Base-by-base conservation (phyloP, 441 rosid genomes). In the Pelargonium fulgidum region DNA sequence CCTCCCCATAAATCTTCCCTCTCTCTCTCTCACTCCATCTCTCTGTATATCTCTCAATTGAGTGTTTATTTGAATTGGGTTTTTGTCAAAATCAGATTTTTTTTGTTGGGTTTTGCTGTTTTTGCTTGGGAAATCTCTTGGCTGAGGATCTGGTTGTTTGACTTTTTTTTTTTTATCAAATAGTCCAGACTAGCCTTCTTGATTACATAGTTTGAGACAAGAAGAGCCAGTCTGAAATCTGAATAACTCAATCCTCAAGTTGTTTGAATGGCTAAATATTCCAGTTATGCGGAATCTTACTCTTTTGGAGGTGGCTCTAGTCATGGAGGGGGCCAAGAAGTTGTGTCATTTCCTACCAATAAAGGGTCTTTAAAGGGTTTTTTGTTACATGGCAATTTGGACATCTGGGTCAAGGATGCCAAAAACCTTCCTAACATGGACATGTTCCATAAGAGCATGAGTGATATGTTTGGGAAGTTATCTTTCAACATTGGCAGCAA, bases 401-500 rank as follows among this genome's bases (percentile, higher is more conserved):
- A 93, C 77, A 88, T 91, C 45, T 84, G 83, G 85, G 91, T 94
- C 24, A 72, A 62, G 70, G 85, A 86, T n/a, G 98, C 99, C 0
- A 80, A 63, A 56, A 83, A 86, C 74, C 98, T 94, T 69, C 99
- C 99, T 13, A 94, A 94, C 83, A 92, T 92, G 99, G 99, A 92
- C 76, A 82, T 86, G 88, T 88, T 92, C 76, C 96, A 86, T 63
- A 90, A 81, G 83, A 90, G 94, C 11, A 56, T 94, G 61, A 96
- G 87, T 3, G 86, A 87, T 65, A 50, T 89, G 82, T 79, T 87
- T 54, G 78, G 73, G 48, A 83, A 16, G 56, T 67, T 82, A 16
- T 82, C 89, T 3, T 82, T 85, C 33, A 84, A 62, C 75, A 62
- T 79, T 61, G 62, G 81, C 42, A 76, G 24, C 66, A 83, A 81